These are phyloP conservation scores for Daedalea quercina DNA, from an alignment of 768 basidiomycete genomes.

Conservation along the genomic window DNA sequence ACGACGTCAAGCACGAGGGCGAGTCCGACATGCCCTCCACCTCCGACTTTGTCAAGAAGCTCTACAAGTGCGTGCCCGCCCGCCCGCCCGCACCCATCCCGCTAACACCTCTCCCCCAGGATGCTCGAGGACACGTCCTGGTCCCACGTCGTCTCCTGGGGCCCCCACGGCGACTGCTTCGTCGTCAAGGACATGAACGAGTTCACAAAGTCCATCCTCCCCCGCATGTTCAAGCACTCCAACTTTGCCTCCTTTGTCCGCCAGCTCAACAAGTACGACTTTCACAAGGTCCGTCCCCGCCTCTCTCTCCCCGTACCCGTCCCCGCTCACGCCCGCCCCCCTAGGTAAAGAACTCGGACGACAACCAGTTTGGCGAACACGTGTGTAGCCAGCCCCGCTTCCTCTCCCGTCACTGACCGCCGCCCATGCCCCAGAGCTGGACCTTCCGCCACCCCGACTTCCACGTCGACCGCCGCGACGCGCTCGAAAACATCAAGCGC, in stretches of 20 bases:
- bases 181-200: conserved; percentile 98
- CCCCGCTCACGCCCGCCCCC: conserved; percentile 8
- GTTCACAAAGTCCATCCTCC: conserved; percentile 85
- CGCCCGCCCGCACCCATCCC: not conserved
- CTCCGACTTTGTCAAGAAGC: conserved; percentile 89
- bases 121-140: conserved; percentile 84
- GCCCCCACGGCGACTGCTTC: conserved; percentile 79
- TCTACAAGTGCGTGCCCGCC: conserved; percentile 65
- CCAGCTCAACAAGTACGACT: conserved; percentile 95
- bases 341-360: conserved; percentile 79
- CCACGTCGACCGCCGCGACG: conserved; percentile 43
- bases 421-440: conserved; percentile 29
- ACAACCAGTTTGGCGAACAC: conserved; percentile 61
- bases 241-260: conserved; percentile 92
- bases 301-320: conserved; percentile 1
- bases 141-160: conserved; percentile 75
- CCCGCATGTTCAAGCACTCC: conserved; percentile 91
- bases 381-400: conserved; percentile 26
- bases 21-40: conserved; percentile 85
- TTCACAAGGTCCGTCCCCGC: conserved; percentile 63
- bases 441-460: conserved; percentile 50
- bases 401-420: conserved; percentile 3
- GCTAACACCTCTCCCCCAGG: conserved; percentile 31
- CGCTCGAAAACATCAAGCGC: conserved; percentile 61
- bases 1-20: conserved; percentile 26